Evolutionary conservation across 2,329 filamentous ascomycete genomes (phyloP).

Genomic region (Dendrostoma leiphaemia): DNA sequence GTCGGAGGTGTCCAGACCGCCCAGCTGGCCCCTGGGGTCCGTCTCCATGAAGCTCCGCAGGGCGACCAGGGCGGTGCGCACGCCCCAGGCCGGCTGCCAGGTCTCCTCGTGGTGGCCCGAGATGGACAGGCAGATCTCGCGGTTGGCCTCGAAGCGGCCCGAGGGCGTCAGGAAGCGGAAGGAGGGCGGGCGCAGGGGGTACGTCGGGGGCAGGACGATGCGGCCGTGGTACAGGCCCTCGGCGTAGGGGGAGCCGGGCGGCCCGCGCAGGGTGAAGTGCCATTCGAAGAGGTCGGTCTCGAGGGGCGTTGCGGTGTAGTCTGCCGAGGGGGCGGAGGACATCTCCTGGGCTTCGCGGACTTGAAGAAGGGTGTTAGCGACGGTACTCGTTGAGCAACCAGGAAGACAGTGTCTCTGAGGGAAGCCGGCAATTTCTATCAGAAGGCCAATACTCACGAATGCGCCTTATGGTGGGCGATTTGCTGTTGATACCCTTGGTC

Average conservation of each 20-base stretch:
- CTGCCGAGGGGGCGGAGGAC: constrained; percentile 72
- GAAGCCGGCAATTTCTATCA: not conserved
- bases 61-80: constrained; percentile 79
- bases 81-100: constrained; percentile 98
- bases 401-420: too few species aligned
- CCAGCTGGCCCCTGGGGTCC: constrained; percentile 82
- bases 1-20: constrained; percentile 76
- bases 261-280: constrained; percentile 96
- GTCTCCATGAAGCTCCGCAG: constrained; percentile 93
- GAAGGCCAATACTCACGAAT: constrained; percentile 57
- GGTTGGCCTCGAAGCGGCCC: constrained; percentile 91
- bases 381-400: too few species aligned
- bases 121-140: constrained; percentile 94
- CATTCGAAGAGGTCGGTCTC: constrained; percentile 95
- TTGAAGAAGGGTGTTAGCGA: constrained; percentile 35
- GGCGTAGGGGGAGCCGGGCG: constrained; percentile 76
- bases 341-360: constrained; percentile 92
- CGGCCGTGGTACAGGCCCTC: constrained; percentile 91
- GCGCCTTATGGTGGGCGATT: constrained; percentile 80
- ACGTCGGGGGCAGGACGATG: constrained; percentile 84
- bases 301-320: constrained; percentile 81
- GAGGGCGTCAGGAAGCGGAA: constrained; percentile 93
- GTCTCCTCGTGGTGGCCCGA: constrained; percentile 96
- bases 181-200: constrained; percentile 88
- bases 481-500: constrained; percentile 63